Percentiles rank a stretch among this genome's conserved stretches.
Conservation (phyloP, 108 stramenopile genomes). For the Cyclotella kingstonii region DNA sequence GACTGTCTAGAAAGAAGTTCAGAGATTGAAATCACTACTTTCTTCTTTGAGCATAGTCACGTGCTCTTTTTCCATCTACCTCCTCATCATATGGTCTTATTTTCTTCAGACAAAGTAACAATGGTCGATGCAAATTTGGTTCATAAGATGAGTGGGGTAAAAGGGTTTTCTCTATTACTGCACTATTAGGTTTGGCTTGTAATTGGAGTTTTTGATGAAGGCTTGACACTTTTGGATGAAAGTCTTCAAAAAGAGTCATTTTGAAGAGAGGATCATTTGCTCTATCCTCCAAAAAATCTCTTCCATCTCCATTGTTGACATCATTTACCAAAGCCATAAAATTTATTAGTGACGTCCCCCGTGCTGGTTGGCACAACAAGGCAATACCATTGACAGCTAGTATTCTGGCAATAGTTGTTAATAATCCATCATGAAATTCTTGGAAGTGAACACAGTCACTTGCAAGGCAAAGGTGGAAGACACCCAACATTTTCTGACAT, state of each 20-base stretch:
- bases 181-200: background rate
- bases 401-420: constrained; percentile 51
- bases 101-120: constrained; percentile 56
- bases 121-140: constrained; percentile 61
- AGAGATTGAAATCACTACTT: too few relatives aligned
- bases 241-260: constrained; percentile 28
- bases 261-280: constrained; percentile 26
- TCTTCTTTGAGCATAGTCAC: constrained; percentile 6
- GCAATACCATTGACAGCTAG: constrained; percentile 59
- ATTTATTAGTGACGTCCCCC: constrained; percentile 58
- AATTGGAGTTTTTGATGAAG: constrained; percentile 17
- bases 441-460: constrained; percentile 85
- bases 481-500: constrained; percentile 16
- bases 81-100: constrained; percentile 47
- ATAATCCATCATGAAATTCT: constrained; percentile 70
- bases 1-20: too few relatives aligned
- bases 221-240: constrained; percentile 40
- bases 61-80: constrained; percentile 24
- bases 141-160: constrained; percentile 33
- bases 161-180: background rate
- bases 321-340: constrained; percentile 50
- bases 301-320: constrained; percentile 13
- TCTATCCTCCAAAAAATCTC: constrained; percentile 4
- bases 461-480: constrained; percentile 45
- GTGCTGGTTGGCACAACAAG: constrained; percentile 70